Evolutionary conservation across 208 protist species (phyloP).

Genomic region (Trypanosoma melophagium): DNA sequence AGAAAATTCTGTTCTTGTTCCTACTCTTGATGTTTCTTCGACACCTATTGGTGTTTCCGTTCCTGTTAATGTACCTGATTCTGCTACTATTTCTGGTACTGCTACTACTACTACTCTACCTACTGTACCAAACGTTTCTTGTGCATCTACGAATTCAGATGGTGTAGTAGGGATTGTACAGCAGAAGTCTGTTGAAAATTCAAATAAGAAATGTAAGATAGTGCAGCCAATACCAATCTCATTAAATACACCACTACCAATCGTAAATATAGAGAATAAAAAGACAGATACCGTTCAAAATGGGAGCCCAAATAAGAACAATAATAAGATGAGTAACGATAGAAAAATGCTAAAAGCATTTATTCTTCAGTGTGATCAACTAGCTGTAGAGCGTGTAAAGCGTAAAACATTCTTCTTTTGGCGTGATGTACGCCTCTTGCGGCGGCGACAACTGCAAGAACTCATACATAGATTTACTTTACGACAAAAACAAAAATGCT

Average conservation of each 20-base stretch:
- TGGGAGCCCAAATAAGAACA: neutral
- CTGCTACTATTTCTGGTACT: too few species aligned
- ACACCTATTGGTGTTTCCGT: too few species aligned
- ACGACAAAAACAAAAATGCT: conserved; percentile 20
- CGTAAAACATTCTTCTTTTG: conserved; percentile 27
- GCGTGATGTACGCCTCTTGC: conserved; percentile 38
- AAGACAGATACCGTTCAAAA: neutral
- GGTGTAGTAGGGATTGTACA: too few species aligned
- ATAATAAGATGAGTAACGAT: neutral
- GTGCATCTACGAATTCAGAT: too few species aligned
- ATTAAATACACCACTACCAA: neutral
- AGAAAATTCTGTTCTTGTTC: neutral
- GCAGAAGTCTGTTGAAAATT: neutral
- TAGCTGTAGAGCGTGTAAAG: neutral
- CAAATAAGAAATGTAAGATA: neutral
- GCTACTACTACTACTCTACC: too few species aligned
- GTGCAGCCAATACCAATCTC: neutral
- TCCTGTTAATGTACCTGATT: too few species aligned
- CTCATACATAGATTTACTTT: conserved; percentile 8
- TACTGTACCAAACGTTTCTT: too few species aligned
- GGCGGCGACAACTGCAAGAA: conserved; percentile 29
- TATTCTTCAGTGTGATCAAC: conserved; percentile 4
- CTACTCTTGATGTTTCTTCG: too few species aligned
- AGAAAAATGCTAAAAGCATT: conserved; percentile 8
- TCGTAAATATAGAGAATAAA: neutral